Conservation (phyloP, 176 grass and related monocot genomes). For the Pharus latifolius region DNA sequence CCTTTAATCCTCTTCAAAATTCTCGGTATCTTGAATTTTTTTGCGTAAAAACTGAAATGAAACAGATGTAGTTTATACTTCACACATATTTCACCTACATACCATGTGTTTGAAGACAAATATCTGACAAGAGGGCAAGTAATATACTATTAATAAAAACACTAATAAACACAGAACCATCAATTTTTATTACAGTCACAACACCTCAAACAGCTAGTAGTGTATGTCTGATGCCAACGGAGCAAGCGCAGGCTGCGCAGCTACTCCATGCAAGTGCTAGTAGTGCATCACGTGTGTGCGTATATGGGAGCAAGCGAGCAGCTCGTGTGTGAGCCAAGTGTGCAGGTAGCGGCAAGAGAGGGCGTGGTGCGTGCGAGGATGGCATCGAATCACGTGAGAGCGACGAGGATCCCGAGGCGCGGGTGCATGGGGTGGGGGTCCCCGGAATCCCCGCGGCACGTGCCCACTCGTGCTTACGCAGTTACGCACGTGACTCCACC, state of each 20-base stretch:
- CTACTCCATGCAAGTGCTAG: background rate
- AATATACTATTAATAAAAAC: conserved; percentile 8
- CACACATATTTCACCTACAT: too few relatives aligned
- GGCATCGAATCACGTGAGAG: conserved; percentile 85
- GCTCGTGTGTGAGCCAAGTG: conserved; percentile 9
- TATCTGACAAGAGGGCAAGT: background rate
- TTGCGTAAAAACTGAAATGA: too few relatives aligned
- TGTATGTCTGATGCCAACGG: background rate
- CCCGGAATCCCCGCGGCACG: conserved; percentile 53
- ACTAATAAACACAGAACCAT: background rate
- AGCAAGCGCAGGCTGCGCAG: background rate
- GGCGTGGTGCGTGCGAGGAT: background rate
- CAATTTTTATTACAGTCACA: background rate
- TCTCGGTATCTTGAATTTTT: too few relatives aligned
- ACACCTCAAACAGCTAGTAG: background rate
- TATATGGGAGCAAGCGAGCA: background rate
- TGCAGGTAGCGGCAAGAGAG: background rate
- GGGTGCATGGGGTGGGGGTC: background rate
- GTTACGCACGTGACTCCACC: conserved; percentile 44
- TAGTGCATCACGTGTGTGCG: too few relatives aligned
- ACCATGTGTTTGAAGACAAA: background rate
- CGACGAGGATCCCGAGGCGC: conserved; percentile 73
- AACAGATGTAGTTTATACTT: too few relatives aligned
- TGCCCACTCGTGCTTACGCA: conserved; percentile 57
- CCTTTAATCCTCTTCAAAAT: too few relatives aligned